These are phyloP conservation scores for Penicillium sp. DNA, from an alignment of 2,329 filamentous ascomycete genomes.

Conservation along the genomic window DNA sequence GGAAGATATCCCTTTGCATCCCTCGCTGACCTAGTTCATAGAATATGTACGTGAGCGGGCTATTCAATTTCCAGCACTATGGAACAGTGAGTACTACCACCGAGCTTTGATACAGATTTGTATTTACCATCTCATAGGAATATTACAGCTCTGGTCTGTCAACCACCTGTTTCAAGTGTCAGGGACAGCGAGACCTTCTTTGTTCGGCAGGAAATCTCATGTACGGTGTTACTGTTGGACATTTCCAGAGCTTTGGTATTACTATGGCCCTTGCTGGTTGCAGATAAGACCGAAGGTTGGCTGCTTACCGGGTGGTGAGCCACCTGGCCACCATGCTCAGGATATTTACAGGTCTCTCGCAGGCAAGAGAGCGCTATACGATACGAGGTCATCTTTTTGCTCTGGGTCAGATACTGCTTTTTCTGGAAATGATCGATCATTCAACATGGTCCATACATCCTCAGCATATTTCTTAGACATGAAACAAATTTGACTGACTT, in stretches of 20 bases:
- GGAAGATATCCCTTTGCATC: not conserved
- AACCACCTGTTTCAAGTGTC: conserved; percentile 18
- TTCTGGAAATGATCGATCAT: conserved; percentile 1
- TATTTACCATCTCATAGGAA: conserved; percentile 18
- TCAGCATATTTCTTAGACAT: not conserved
- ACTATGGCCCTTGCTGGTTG: conserved; percentile 24
- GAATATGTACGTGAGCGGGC: conserved; percentile 28
- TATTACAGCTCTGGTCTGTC: conserved; percentile 29
- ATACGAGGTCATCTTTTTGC: not conserved
- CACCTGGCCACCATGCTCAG: too few relatives aligned
- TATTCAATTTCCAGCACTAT: conserved; percentile 28
- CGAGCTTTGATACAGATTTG: not conserved
- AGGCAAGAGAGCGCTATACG: too few relatives aligned
- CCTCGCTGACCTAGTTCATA: conserved; percentile 5
- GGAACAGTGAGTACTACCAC: conserved; percentile 23
- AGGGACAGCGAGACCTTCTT: conserved; percentile 25
- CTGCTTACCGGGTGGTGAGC: too few relatives aligned
- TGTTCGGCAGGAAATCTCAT: conserved; percentile 32
- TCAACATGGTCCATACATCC: conserved; percentile 4
- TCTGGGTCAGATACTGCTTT: not conserved
- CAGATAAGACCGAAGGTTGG: not conserved
- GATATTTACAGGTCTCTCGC: too few relatives aligned
- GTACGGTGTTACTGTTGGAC: conserved; percentile 24
- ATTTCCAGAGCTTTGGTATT: conserved; percentile 28
- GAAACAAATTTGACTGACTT: not conserved